These are phyloP conservation scores for Microsporum audouinii DNA, from an alignment of 2,329 filamentous ascomycete species.

Conservation along the genomic window DNA sequence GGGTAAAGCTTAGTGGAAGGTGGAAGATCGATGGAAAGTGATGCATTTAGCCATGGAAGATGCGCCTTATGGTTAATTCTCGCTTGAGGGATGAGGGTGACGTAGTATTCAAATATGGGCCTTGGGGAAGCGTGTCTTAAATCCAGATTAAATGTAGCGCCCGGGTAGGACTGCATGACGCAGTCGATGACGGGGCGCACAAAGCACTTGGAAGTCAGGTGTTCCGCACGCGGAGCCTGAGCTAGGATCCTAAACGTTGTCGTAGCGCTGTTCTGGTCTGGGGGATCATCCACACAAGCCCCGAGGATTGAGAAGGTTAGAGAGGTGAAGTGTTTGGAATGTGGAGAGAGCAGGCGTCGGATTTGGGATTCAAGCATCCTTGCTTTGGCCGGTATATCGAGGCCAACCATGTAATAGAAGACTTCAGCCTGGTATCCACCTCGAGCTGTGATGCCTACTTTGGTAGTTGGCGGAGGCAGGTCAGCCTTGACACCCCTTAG, in stretches of 20 bases:
- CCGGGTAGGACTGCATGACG: constrained; percentile 33
- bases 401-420: constrained; percentile 35
- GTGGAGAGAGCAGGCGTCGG: constrained; percentile 29
- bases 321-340: constrained; percentile 22
- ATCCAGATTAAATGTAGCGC: constrained; percentile 27
- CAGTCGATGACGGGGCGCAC: constrained; percentile 28
- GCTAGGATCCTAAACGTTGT: constrained; percentile 34
- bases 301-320: constrained; percentile 26
- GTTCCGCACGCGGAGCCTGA: constrained; percentile 34
- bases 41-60: constrained; percentile 16
- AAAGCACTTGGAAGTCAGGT: constrained; percentile 25
- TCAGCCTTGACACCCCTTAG: constrained; percentile 36
- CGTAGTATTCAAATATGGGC: constrained; percentile 25
- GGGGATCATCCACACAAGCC: constrained; percentile 23
- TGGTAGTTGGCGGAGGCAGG: constrained; percentile 40
- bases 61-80: constrained; percentile 22
- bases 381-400: constrained; percentile 37
- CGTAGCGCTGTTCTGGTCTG: constrained; percentile 34
- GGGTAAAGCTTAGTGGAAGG: constrained; percentile 17
- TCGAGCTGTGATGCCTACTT: constrained; percentile 37
- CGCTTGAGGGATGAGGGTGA: constrained; percentile 19
- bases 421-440: constrained; percentile 40
- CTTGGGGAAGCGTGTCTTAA: constrained; percentile 26
- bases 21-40: constrained; percentile 17
- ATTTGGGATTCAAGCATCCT: constrained; percentile 37